A percentile compares a stretch with the other conserved stretches of the same genome.
These are phyloP conservation scores for Nosema granulosis DNA, from an alignment of 371 early-diverging fungal genomes.

Conservation along the genomic window DNA sequence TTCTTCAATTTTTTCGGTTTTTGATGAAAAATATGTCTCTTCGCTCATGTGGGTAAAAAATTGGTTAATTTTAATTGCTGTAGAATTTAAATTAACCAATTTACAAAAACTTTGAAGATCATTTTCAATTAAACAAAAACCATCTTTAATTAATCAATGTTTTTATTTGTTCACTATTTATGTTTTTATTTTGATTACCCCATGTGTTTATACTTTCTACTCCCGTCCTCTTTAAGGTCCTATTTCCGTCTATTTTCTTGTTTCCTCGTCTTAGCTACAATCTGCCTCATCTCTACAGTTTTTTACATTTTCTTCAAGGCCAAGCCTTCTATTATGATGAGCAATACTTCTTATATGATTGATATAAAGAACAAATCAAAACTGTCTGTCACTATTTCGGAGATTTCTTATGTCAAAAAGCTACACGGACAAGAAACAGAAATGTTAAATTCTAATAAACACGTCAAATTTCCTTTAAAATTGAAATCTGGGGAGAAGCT, in stretches of 20 bases:
- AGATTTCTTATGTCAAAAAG: background rate
- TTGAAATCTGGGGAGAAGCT: background rate
- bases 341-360: background rate
- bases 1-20: background rate
- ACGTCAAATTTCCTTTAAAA: background rate
- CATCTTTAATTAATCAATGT: background rate
- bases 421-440: background rate
- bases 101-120: too few relatives aligned
- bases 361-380: background rate
- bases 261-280: background rate
- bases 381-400: background rate
- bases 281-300: background rate
- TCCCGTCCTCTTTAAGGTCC: background rate
- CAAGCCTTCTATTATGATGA: background rate
- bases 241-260: background rate
- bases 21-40: background rate
- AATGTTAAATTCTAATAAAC: background rate
- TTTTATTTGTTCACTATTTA: background rate
- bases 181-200: background rate
- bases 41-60: background rate
- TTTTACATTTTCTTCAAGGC: background rate
- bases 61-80: too few relatives aligned
- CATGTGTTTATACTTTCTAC: background rate
- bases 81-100: too few relatives aligned
- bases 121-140: too few relatives aligned